Base-by-base conservation (phyloP, 2,329 filamentous ascomycete genomes). In the Monilinia fructicola region DNA sequence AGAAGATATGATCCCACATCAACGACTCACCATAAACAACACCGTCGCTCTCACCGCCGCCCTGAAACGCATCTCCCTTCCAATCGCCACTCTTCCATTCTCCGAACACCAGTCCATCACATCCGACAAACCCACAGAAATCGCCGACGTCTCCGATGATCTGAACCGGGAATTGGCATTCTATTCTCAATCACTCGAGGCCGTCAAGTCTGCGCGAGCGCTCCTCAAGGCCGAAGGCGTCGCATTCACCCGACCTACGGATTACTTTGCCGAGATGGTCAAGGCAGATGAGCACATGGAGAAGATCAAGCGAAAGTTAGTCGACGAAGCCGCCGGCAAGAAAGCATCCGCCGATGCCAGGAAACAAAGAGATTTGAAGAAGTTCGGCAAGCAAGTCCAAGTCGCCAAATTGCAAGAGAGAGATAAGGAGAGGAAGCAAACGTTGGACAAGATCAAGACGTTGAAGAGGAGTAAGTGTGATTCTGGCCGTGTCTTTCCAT, bases 181-280 rank as follows among this genome's bases (percentile, higher is more conserved):
- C 81, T 96, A 97, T 83, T 88, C 90, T 73, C 93, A 98, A 80
- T 90, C 90, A 58, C 86, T 96, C 50, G 87, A 91, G 46, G 92
- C 92, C 1, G 92, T 90, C 4, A 86, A 88, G 71, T 81, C 86
- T 68, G 95, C 87, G 2, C 90, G 94, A 66, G 78, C 81, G n/a
- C 81, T 88, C 69, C 84, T 99, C 31, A 90, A 91, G 76, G 88
- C 90, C 70, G 94, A 97, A 78, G 90, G 90, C 11, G 85, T 94
- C 0, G 86, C 91, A 9, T 99, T 99, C 80, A 90, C 92, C 38
- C 86, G 95, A 12, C 95, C 95, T 4, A 89, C 87, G 66, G 95
- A 99, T 80, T 99, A 96, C 81, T 99, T 99, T 74, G 95, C 95
- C 54, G 95, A 99, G 83, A 99, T 98, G 93, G 89, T 97, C 75